Base-by-base conservation (phyloP, 192 early-diverging fungal genomes). In the Coemansia sp. region DNA sequence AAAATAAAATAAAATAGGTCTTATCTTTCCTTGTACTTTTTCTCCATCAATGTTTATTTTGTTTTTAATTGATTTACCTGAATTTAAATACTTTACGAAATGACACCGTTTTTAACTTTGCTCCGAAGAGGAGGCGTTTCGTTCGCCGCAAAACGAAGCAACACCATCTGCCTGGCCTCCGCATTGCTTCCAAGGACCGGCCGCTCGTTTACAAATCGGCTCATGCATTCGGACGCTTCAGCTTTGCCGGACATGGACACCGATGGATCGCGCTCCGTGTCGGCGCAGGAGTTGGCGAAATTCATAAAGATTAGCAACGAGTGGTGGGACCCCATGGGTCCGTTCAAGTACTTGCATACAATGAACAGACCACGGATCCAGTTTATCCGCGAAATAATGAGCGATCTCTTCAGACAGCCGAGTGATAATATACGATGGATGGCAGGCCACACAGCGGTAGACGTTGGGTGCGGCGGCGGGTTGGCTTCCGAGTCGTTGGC, bases 401-500 rank as follows among this genome's bases (percentile, higher is more conserved):
- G 45, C n/a, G 60, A 70, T 31, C 65, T 71, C 31, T 16, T 53
- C 61, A 70, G 21, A 7, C 15, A 28, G 25, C 3, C 25, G 18
- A 30, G 29, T 33, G 49, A 52, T 7, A 7, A 16, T 4, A 34
- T n/a, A 6, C 6, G 0, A 20, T 63, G 68, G 61, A 28, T 67
- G 7, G 15, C 23, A 1, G 87, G 88, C 0, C 46, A 88, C 45
- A 45, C 72, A 8, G 86, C 93, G 37, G 72, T 96, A 10, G 96
- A 99, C 78, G 88, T 99, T 12, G 96, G 96, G 2, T 94, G 96
- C 74, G 96, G 96, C 26, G 96, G 95, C 31, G 96, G 96, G 6
- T 66, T 99, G 31, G 84, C 97, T 34, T 84, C 90, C 0, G 94
- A 99, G 88, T 68, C 92, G 0, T 64, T 96, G 58, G 89, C 88